Conservation (phyloP, 2,329 filamentous ascomycete genomes). For the Epichloe typhina region DNA sequence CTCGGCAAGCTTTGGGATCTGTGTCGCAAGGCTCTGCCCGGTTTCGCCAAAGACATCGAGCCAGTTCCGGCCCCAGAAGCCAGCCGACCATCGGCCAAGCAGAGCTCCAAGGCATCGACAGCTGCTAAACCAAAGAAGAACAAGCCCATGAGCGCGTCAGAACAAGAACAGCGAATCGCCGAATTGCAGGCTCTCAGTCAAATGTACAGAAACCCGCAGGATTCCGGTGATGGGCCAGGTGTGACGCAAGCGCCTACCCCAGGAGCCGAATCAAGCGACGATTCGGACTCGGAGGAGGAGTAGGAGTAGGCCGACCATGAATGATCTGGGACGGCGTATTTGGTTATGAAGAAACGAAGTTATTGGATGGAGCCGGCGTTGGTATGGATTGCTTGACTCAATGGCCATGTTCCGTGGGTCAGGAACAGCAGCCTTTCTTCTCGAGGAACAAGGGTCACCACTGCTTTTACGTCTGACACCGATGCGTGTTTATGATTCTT, state of each 20-base stretch:
- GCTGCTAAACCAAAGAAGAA: constrained; percentile 52
- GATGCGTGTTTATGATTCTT: neutral
- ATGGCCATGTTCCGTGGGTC: neutral
- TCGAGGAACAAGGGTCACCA: neutral
- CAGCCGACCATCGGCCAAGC: constrained; percentile 17
- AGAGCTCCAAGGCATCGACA: constrained; percentile 7
- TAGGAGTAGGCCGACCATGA: constrained; percentile 14
- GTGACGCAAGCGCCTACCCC: constrained; percentile 15
- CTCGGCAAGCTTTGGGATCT: constrained; percentile 37
- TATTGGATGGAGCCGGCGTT: constrained; percentile 9
- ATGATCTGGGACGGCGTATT: neutral
- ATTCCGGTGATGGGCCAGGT: constrained; percentile 15
- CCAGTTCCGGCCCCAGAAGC: constrained; percentile 18
- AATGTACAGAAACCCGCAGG: constrained; percentile 24
- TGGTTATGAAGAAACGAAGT: constrained; percentile 8
- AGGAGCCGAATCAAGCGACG: constrained; percentile 26
- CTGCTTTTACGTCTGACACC: neutral
- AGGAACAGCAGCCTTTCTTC: neutral
- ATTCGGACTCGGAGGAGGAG: constrained; percentile 35
- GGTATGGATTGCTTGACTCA: constrained; percentile 2
- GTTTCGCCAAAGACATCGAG: constrained; percentile 23
- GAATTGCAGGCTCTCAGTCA: constrained; percentile 42
- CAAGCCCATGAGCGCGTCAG: constrained; percentile 60
- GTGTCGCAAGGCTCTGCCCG: constrained; percentile 29
- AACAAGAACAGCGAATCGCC: constrained; percentile 54